Evolutionary conservation across 306 rosid genomes (phyloP), one percentile per base, ranked within the genome.

Genomic region (Trifolium repens): DNA sequence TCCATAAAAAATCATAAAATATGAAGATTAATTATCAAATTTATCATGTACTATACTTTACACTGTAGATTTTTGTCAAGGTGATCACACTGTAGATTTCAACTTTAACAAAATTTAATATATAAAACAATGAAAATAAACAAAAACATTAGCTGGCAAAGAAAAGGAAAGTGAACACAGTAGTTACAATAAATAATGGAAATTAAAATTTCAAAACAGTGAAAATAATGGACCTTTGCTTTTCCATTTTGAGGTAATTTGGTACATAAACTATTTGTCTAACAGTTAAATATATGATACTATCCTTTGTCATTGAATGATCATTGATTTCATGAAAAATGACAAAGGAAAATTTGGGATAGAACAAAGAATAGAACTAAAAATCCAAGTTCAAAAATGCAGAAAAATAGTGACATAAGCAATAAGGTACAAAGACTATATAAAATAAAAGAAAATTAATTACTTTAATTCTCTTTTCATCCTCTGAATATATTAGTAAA

Each of bases 11-110:
- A 43, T 43, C 50, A 70, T 52, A 77, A 65, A 60, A 73, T 60
- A 74, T 17, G 24, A 49, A 79, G n/a, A 54, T 49, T 17, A 17
- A 17, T 17, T 17, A 39, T 27, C 39, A 61, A 26, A 26, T 26
- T 26, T 59, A 30, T 59, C 5, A 59, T 50, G 63, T 53, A 52
- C 42, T 37, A 6, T 55, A 58, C 86, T 83, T 79, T 84, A 71
- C 37, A 75, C 85, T 84, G 87, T 84, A 77, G 86, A 81, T 77
- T 90, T 80, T 35, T 8, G 35, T 60, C 42, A 30, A 2, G 46
- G 71, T 47, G 10, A 26, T 84, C 82, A 16, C 50, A 75, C 85
- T 84, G 87, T 82, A 77, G 86, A 79, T 77, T 90, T 80, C 83
- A 80, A 82, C 82, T 76, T 50, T 53, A 16, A 16, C 69, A 77